These are phyloP conservation scores for Kurtzmaniella quercitrusa DNA, from an alignment of 1,139 yeast species.

Conservation along the genomic window DNA sequence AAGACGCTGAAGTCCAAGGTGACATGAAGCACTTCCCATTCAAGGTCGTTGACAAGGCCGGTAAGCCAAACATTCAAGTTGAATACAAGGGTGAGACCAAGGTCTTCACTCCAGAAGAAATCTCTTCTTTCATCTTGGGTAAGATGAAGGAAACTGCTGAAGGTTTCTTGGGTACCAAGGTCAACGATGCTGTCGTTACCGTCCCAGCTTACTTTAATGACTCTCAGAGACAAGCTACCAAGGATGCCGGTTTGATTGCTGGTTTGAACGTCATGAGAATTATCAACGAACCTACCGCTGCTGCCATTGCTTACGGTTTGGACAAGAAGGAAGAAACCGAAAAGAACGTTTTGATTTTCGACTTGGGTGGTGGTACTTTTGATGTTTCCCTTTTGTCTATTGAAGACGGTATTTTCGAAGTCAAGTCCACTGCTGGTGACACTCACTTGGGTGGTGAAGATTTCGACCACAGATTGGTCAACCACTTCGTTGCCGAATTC, in stretches of 20 bases:
- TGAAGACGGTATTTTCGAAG: conserved; percentile 99
- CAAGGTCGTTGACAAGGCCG: conserved; percentile 70
- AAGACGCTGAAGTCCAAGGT: conserved; percentile 87
- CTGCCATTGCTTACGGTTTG: conserved; percentile 97
- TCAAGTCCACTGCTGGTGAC: conserved; percentile 99
- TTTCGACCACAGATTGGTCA: conserved; percentile 92
- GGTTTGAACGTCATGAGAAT: conserved; percentile 95
- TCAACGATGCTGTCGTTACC: conserved; percentile 92
- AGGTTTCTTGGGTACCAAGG: conserved; percentile 90
- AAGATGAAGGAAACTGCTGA: conserved; percentile 98
- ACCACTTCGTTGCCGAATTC: conserved; percentile 33
- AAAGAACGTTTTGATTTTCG: conserved; percentile 89
- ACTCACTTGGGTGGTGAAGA: conserved; percentile 99
- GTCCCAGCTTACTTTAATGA: conserved; percentile 98
- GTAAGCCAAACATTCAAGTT: conserved; percentile 59
- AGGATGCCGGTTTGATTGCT: conserved; percentile 97
- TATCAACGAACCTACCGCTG: conserved; percentile 97
- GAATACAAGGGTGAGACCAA: conserved; percentile 65
- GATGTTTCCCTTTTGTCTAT: conserved; percentile 96
- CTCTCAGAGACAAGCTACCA: conserved; percentile 97
- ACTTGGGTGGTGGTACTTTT: conserved; percentile 98
- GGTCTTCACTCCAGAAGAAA: conserved; percentile 62
- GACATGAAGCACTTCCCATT: conserved; percentile 98
- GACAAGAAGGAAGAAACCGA: conserved; percentile 75
- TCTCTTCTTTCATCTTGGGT: conserved; percentile 60